Evolutionary conservation across 2,329 filamentous ascomycete species (phyloP), one percentile per base, ranked within the genome.

Genomic region (Xylaria sp.): DNA sequence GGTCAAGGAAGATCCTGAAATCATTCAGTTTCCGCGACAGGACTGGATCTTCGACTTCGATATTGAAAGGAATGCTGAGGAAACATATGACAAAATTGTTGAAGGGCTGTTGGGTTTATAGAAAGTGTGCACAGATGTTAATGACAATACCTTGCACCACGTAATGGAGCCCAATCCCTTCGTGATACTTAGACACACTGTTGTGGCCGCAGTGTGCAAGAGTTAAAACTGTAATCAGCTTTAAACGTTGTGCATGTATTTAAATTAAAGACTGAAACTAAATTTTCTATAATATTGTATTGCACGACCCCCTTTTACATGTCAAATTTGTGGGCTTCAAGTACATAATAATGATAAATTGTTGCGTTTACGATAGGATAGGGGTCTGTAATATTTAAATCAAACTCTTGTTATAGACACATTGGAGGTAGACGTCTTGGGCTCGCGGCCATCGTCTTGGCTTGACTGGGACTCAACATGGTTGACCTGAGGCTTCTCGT

Each of bases 31-130:
- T 54, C 83, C 81, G 6, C 78, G 84, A 2, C 82, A 85, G 63
- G 82, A 84, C 59, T 87, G 84, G 85, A 82, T 87, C 20, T 81
- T 84, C 61, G 73, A 78, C n/a, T 81, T 82, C 67, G 85, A 87
- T 65, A 81, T 83, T 0, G 84, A 87, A 76, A 77, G 76, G 63
- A 74, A 82, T 22, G 79, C 81, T 0, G 79, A 82, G 59, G 77
- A 79, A 20, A 72, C 73, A 13, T 82, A 81, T 60, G 78, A 79
- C 25, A 74, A 75, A 5, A 65, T 74, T 1, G 77, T 78, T 20
- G 73, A 73, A 51, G 73, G 73, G 51, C 61, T 79, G 5, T 61
- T 55, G 45, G 62, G 53, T 11, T 47, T 51, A 61, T 72, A 71
- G 51, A 69, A 9, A 13, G 13, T 47, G 33, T 4, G 45, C 13